phyloP scores from a whole-genome alignment of 2,329 filamentous ascomycete genomes.

The Alternaria brassicicola region DNA sequence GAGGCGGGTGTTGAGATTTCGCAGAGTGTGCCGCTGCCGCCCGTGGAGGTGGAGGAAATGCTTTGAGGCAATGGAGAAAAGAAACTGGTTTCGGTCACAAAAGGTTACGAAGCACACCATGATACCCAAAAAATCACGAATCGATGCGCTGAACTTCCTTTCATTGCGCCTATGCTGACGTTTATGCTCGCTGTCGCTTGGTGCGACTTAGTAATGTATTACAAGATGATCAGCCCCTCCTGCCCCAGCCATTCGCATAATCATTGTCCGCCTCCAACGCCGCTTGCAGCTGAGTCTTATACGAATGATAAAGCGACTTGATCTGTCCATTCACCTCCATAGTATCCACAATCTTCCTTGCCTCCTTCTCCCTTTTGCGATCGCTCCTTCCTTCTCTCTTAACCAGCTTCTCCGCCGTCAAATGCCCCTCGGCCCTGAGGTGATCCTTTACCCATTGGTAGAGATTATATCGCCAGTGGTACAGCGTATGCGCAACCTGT shows the following conservation, averaged over 20 bases:
- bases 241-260: conserved; percentile 10
- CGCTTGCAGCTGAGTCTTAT: conserved; percentile 62
- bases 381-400: conserved; percentile 66
- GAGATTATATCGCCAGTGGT: conserved; percentile 79
- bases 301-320: conserved; percentile 67
- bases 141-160: conserved; percentile 1
- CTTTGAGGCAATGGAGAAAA: conserved; percentile 17
- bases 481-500: conserved; percentile 71
- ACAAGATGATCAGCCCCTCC: neutral
- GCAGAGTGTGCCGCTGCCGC: conserved; percentile 19
- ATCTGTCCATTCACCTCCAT: conserved; percentile 69
- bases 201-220: neutral
- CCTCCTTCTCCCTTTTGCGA: conserved; percentile 64
- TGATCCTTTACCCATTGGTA: conserved; percentile 72
- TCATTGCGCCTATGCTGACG: neutral
- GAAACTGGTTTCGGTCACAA: neutral
- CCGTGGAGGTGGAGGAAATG: conserved; percentile 36
- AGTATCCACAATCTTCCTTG: conserved; percentile 66
- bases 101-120: conserved; percentile 2
- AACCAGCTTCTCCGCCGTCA: conserved; percentile 63
- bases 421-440: conserved; percentile 64
- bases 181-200: neutral
- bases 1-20: conserved; percentile 18
- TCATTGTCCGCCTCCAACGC: conserved; percentile 39
- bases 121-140: conserved; percentile 15